A percentile compares a stretch with the other conserved stretches of the same genome.
Evolutionary conservation across 495 filamentous ascomycete species (phyloP).

Genomic region (Penicillium coffeae): DNA sequence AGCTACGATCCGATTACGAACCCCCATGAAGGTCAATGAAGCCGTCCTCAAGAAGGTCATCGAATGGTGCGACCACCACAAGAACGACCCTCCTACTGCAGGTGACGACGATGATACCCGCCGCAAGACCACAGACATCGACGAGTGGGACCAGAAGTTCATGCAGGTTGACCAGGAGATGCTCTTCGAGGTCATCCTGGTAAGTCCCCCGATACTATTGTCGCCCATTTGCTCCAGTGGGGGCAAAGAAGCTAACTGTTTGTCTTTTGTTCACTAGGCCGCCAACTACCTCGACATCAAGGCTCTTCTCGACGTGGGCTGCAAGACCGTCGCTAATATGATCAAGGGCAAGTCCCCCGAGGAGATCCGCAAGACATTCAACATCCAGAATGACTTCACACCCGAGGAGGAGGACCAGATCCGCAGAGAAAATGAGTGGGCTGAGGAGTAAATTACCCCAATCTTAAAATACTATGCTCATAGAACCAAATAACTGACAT

Average conservation of each 20-base stretch:
- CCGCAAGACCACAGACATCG: slow-evolving; percentile 98
- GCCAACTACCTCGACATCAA: slow-evolving; percentile 74
- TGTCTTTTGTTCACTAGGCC: slow-evolving; percentile 36
- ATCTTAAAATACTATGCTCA: not conserved
- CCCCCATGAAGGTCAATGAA: slow-evolving; percentile 71
- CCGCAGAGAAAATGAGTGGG: slow-evolving; percentile 70
- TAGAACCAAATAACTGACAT: slow-evolving; percentile 13
- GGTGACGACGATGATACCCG: slow-evolving; percentile 92
- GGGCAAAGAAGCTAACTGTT: not conserved
- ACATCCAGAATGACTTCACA: slow-evolving; percentile 72
- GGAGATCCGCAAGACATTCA: slow-evolving; percentile 74
- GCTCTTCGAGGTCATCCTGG: slow-evolving; percentile 98
- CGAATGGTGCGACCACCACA: slow-evolving; percentile 96
- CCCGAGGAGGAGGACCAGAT: slow-evolving; percentile 72
- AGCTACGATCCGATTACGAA: not conserved
- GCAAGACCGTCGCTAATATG: slow-evolving; percentile 69
- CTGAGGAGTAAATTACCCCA: slow-evolving; percentile 54
- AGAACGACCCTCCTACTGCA: slow-evolving; percentile 70
- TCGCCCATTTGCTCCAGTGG: not conserved
- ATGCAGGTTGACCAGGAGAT: slow-evolving; percentile 99
- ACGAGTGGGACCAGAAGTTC: slow-evolving; percentile 99
- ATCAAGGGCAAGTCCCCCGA: slow-evolving; percentile 73
- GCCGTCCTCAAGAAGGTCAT: slow-evolving; percentile 90
- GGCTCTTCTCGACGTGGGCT: slow-evolving; percentile 62
- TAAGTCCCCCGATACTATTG: slow-evolving; percentile 51